Conservation (phyloP, 2,329 filamentous ascomycete species). For the Apiospora marii region DNA sequence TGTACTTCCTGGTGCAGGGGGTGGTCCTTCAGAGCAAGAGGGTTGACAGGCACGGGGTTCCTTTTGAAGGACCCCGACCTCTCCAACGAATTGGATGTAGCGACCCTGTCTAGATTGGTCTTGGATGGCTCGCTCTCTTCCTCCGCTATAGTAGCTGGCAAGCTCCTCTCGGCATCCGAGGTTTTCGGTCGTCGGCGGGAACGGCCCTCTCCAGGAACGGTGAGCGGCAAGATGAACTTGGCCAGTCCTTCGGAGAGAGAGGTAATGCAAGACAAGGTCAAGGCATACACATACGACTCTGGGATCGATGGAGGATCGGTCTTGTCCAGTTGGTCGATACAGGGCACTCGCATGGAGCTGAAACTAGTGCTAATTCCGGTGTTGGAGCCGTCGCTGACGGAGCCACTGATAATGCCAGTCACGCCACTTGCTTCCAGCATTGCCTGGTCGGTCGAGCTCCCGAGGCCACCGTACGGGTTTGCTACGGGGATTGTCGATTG, state of each 20-base stretch:
- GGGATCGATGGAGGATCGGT: constrained; percentile 82
- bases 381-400: constrained; percentile 71
- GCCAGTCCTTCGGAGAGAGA: constrained; percentile 91
- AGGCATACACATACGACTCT: constrained; percentile 91
- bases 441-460: constrained; percentile 77
- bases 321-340: constrained; percentile 95
- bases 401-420: constrained; percentile 83
- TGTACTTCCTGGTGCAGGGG: constrained; percentile 75
- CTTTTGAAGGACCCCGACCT: constrained; percentile 74
- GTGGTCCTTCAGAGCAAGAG: constrained; percentile 77
- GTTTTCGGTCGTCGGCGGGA: constrained; percentile 58
- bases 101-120: constrained; percentile 39
- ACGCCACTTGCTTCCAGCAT: constrained; percentile 88
- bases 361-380: constrained; percentile 89
- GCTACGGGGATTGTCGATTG: constrained; percentile 84
- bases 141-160: constrained; percentile 48
- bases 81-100: constrained; percentile 51
- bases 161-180: constrained; percentile 51
- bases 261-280: constrained; percentile 88
- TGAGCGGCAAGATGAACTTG: constrained; percentile 90
- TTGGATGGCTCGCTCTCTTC: constrained; percentile 43
- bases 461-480: constrained; percentile 61
- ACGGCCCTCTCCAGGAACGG: constrained; percentile 76
- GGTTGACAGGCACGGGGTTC: constrained; percentile 84
- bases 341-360: constrained; percentile 87